Evolutionary conservation across 2,329 filamentous ascomycete species (phyloP), one percentile per base, ranked within the genome.

Genomic region (Aureobasidium sp.): DNA sequence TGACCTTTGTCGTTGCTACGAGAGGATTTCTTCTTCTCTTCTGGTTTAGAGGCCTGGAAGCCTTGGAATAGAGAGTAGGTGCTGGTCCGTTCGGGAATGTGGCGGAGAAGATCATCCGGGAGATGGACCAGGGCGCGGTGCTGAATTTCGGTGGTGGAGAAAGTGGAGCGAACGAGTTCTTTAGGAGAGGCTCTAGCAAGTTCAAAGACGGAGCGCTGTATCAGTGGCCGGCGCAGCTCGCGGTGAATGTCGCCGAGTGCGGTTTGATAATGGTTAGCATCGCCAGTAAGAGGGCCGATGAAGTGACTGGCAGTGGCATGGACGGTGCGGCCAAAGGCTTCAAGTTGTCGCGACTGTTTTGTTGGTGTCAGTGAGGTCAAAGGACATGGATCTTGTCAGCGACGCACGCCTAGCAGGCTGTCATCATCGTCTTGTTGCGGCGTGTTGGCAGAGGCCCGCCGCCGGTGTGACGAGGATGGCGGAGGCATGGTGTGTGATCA

Each of bases 1-100:
- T 91, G 85, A 1, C 87, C 87, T 66, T 89, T 84, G 8, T 90
- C 90, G 46, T 85, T 83, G 65, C 86, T 85, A 68, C 89, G 84
- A 59, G 87, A 78, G 66, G 83, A 84, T 68, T 85, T 70, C 73
- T 87, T 89, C 72, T 87, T 87, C 52, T 81, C 77, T 62, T 94
- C 89, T 2, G 92, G 92, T 65, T 96, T 81, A 66, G 87, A 92
- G 52, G 93, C 94, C 77, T 96, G 87, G 75, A 99, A 99, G 67
- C 94, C 94, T 75, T 99, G 90, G 74, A 99, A 97, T 48, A 99
- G 81, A 44, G 92, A 97, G 77, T 96, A 99, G 17, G 86, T 81
- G 75, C 90, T 95, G 26, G 87, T 86, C 72, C 88, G 84, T 64
- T 96, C 91, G 68, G 94, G 94, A 56, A 97, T 93, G 73, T 96